These are phyloP conservation scores for Pseudonitzschia pungens DNA, from an alignment of 108 stramenopile species.

Conservation along the genomic window DNA sequence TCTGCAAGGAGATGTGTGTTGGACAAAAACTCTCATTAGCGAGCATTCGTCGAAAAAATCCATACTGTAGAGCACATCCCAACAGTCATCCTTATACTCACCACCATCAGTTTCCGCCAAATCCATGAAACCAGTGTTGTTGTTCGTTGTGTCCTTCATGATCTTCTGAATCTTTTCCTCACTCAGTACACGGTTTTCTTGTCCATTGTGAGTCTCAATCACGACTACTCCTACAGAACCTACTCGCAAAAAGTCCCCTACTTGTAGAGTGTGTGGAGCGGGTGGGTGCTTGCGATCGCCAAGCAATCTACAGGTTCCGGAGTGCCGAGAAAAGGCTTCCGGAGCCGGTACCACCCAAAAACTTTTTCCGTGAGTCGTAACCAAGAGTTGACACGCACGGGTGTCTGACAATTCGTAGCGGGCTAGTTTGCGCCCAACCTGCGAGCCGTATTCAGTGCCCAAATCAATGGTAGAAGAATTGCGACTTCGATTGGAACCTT, in stretches of 20 bases:
- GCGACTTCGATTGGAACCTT: conserved; percentile 75
- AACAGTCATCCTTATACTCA: conserved; percentile 35
- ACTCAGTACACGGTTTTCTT: conserved; percentile 72
- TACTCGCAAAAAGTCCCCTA: conserved; percentile 92
- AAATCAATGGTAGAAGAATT: conserved; percentile 57
- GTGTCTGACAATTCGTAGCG: conserved; percentile 86
- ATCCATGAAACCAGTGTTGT: conserved; percentile 74
- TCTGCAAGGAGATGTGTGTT: conserved; percentile 31
- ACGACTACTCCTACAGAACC: conserved; percentile 96
- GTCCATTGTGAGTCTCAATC: conserved; percentile 90
- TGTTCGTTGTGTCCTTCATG: conserved; percentile 87
- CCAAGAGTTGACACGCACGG: conserved; percentile 87
- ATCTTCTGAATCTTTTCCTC: conserved; percentile 90
- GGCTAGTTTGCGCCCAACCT: conserved; percentile 79
- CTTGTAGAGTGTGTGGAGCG: conserved; percentile 73
- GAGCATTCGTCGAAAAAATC: neutral
- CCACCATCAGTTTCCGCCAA: conserved; percentile 85
- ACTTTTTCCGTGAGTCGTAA: conserved; percentile 81
- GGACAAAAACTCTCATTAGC: conserved; percentile 1
- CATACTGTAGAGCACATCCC: neutral
- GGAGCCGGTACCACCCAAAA: conserved; percentile 96
- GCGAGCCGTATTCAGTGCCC: conserved; percentile 70
- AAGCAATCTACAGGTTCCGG: conserved; percentile 92
- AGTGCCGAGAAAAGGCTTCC: conserved; percentile 95
- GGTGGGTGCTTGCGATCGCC: conserved; percentile 91